Evolutionary conservation across 2,329 filamentous ascomycete genomes (phyloP).

Genomic region (Exophiala calicioides): DNA sequence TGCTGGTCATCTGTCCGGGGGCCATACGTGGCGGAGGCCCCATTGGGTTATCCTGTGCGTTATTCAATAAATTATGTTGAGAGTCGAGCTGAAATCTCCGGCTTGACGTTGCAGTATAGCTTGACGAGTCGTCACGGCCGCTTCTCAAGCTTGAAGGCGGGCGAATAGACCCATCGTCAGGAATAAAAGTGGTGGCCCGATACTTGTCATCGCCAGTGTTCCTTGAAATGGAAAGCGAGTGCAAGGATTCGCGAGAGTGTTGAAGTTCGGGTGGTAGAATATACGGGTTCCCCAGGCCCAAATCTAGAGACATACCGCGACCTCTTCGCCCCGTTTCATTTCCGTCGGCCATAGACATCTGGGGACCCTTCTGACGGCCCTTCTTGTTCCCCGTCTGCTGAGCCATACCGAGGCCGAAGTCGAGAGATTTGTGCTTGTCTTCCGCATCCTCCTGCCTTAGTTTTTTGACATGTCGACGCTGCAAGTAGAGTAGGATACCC

Average conservation of each 20-base stretch:
- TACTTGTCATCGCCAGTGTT: conserved; percentile 82
- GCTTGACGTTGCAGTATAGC: conserved; percentile 54
- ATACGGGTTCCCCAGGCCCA: conserved; percentile 81
- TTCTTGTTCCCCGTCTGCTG: conserved; percentile 37
- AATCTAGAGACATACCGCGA: conserved; percentile 60
- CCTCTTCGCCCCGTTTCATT: conserved; percentile 38
- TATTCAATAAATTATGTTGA: conserved; percentile 55
- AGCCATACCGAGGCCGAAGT: conserved; percentile 76
- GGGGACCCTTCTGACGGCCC: conserved; percentile 45
- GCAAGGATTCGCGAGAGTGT: conserved; percentile 79
- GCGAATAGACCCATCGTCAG: conserved; percentile 45
- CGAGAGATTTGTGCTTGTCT: conserved; percentile 86
- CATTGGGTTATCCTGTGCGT: conserved; percentile 61
- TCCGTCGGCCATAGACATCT: conserved; percentile 61
- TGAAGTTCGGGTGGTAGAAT: conserved; percentile 83
- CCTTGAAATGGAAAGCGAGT: conserved; percentile 77
- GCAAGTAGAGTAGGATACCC: conserved; percentile 71
- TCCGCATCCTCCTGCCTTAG: conserved; percentile 74
- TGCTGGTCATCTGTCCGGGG: too few relatives aligned
- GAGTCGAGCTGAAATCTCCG: conserved; percentile 38
- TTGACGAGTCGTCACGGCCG: conserved; percentile 52
- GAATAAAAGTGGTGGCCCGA: conserved; percentile 61
- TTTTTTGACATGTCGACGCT: conserved; percentile 73
- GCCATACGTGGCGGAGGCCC: conserved; percentile 46
- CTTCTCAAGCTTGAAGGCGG: conserved; percentile 40